These are phyloP conservation scores for Vaccinium darrowii DNA, from an alignment of 148 eudicot species.

Conservation along the genomic window DNA sequence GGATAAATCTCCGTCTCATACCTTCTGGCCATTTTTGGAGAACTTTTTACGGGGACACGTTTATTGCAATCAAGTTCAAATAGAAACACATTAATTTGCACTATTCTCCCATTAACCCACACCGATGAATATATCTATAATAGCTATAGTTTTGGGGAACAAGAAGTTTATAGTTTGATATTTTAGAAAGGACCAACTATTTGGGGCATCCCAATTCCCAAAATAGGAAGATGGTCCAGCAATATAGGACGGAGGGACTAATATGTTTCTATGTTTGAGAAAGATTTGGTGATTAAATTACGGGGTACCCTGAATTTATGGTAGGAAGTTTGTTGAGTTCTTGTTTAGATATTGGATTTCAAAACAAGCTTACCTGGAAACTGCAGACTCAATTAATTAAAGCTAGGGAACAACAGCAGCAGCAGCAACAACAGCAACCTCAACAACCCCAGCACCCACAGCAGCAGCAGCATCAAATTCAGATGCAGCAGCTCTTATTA, in stretches of 20 bases:
- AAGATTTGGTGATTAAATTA: neutral
- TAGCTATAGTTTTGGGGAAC: neutral
- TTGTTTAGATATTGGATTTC: no score
- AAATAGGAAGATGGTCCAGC: constrained; percentile 1
- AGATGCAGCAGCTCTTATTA: constrained; percentile 45
- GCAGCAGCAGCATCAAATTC: constrained; percentile 38
- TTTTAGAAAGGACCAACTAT: neutral
- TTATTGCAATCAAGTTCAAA: neutral
- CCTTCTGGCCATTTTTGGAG: neutral
- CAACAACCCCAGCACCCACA: constrained; percentile 39
- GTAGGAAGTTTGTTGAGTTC: neutral
- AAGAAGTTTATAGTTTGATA: neutral
- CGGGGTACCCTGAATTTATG: neutral
- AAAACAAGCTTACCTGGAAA: constrained; percentile 20
- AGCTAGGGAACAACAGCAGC: constrained; percentile 64
- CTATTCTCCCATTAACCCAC: neutral
- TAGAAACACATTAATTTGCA: neutral
- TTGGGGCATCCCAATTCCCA: neutral
- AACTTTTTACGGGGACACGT: neutral
- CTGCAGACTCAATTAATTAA: constrained; percentile 55
- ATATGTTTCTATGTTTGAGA: neutral
- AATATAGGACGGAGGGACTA: neutral
- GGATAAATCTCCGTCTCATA: neutral
- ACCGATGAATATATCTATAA: neutral
- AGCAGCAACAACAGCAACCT: constrained; percentile 37